Evolutionary conservation across 805 yeast genomes (phyloP), one percentile per base, ranked within the genome.

Genomic region (Candida maltosa): DNA sequence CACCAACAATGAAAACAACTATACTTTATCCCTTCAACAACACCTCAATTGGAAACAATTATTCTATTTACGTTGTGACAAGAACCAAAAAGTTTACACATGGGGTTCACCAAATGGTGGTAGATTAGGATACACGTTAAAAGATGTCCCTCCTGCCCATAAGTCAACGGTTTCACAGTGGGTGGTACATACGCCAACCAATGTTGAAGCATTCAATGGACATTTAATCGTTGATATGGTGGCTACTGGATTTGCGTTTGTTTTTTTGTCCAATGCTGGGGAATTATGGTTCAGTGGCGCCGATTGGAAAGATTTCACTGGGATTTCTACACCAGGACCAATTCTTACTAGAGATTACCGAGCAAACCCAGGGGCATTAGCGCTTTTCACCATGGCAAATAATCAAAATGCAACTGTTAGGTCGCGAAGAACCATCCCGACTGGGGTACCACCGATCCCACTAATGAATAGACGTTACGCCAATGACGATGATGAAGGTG

Each of bases 221-320:
- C 42, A 51, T 16, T 43, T 58, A 3, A 51, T 74, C 2, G 49
- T 69, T 1, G 80, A 76, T 44, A 60, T 82, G 1, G 62, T 74
- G 16, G 78, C 80, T 6, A 83, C 83, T 20, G 91, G 91, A 2
- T 82, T 69, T 48, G 71, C 80, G 4, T 76, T 80, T 41, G 77
- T 78, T 33, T 59, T 83, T 2, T 57, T 83, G 23, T 72, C 83
- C 0, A 64, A 66, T 19, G 54, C 66, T 1, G 88, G 89, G 1
- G 60, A 70, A 4, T 49, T 83, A 5, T 81, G 66, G 52, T 66
- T 65, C 21, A 74, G 83, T 4, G 87, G 83, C 0, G 35, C 45
- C 7, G 38, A 42, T 27, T 59, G 63, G 56, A 48, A 47, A 31
- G 27, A 29, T 15, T 10, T 25, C 10, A 9, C 27, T 16, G 21